Evolutionary conservation across 345 rosid genomes (phyloP).

Genomic region (Dimocarpus longan): DNA sequence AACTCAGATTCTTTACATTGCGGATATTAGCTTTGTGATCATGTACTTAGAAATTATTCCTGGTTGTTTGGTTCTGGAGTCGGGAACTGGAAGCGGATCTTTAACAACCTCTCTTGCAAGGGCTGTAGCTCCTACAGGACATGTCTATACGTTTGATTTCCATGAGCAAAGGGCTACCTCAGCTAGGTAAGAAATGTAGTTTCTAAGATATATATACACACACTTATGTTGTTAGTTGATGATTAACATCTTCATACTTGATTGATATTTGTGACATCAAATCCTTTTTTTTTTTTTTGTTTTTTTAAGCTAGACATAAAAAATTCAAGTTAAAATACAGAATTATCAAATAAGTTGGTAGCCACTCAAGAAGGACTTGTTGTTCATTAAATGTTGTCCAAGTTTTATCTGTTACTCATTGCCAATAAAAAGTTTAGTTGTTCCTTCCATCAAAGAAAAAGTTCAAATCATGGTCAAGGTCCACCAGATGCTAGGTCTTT

Average conservation of each 20-base stretch:
- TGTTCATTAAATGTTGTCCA: not conserved
- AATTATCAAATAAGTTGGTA: not conserved
- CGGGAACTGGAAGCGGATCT: slow-evolving; percentile 96
- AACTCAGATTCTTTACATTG: slow-evolving; percentile 94
- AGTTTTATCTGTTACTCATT: not conserved
- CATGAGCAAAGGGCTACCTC: slow-evolving; percentile 92
- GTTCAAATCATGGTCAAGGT: not conserved
- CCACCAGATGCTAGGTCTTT: not conserved
- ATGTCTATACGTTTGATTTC: slow-evolving; percentile 90
- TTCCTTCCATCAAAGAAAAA: not conserved
- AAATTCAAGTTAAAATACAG: not conserved
- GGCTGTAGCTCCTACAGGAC: slow-evolving; percentile 91
- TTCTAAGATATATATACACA: not conserved
- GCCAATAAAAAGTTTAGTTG: not conserved
- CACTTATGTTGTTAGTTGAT: not conserved
- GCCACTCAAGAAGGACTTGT: not conserved
- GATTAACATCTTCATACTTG: not conserved
- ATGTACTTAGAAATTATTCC: slow-evolving; percentile 87
- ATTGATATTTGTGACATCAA: not conserved
- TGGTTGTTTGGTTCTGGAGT: slow-evolving; percentile 89
- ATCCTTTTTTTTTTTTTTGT: too few relatives aligned
- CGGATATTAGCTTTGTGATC: slow-evolving; percentile 82
- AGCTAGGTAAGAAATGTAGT: slow-evolving; percentile 59
- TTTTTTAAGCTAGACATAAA: too few relatives aligned
- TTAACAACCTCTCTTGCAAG: slow-evolving; percentile 84